Evolutionary conservation across 768 basidiomycete species (phyloP).

Genomic region (Boletus patriciae): DNA sequence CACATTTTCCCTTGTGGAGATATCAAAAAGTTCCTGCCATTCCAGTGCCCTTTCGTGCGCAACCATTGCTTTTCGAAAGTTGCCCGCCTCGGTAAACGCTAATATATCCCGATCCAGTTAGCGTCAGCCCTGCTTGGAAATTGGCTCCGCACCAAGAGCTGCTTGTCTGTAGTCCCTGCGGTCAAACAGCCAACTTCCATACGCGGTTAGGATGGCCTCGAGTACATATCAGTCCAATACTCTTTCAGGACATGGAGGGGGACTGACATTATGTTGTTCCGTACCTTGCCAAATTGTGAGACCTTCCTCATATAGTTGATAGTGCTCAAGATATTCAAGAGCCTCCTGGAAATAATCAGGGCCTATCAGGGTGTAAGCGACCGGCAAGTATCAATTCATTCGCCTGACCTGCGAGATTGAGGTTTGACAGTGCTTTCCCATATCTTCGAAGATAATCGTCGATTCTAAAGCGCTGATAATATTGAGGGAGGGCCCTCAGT

Average conservation of each 20-base stretch:
- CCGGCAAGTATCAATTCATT: not conserved
- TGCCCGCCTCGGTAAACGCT: slow-evolving; percentile 75
- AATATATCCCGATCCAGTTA: slow-evolving; percentile 11
- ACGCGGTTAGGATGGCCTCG: slow-evolving; percentile 70
- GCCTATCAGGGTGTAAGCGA: slow-evolving; percentile 44
- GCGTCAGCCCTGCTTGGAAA: not conserved
- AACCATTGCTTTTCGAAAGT: slow-evolving; percentile 72
- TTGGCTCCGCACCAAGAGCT: slow-evolving; percentile 60
- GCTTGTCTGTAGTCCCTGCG: slow-evolving; percentile 81
- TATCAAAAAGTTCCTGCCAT: slow-evolving; percentile 90
- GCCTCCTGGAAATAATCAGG: slow-evolving; percentile 75
- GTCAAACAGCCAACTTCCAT: slow-evolving; percentile 88
- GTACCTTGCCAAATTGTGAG: slow-evolving; percentile 71
- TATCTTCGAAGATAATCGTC: slow-evolving; percentile 87
- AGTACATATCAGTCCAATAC: slow-evolving; percentile 9
- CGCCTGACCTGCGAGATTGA: slow-evolving; percentile 66
- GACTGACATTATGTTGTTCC: slow-evolving; percentile 58
- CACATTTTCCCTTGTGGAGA: slow-evolving; percentile 56
- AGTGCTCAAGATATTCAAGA: slow-evolving; percentile 70
- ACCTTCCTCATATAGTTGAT: slow-evolving; percentile 74
- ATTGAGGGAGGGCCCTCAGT: slow-evolving; percentile 67
- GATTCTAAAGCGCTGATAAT: slow-evolving; percentile 87
- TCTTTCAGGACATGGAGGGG: not conserved
- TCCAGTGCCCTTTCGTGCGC: slow-evolving; percentile 84
- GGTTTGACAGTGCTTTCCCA: slow-evolving; percentile 69